Conservation (phyloP, 2,329 filamentous ascomycete species). For the Ustilaginoidea virens region DNA sequence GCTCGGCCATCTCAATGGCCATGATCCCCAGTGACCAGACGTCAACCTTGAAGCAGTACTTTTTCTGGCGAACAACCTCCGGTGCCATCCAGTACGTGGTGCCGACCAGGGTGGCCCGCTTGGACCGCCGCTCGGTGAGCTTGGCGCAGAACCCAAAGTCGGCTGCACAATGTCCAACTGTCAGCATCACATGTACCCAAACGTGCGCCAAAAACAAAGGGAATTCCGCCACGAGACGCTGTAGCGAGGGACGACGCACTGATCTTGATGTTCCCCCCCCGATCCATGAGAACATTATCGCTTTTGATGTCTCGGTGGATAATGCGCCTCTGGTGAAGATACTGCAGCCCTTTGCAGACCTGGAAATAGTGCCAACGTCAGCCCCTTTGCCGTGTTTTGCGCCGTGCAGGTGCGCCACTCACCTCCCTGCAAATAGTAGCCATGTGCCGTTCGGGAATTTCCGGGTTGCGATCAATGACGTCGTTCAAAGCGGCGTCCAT, state of each 20-base stretch:
- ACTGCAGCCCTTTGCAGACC: conserved; percentile 90
- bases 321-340: conserved; percentile 89
- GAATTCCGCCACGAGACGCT: no score
- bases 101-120: conserved; percentile 97
- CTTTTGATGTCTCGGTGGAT: conserved; percentile 99
- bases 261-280: conserved; percentile 92
- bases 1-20: conserved; percentile 99
- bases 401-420: conserved; percentile 15
- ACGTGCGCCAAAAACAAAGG: neutral
- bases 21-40: conserved; percentile 99
- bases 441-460: conserved; percentile 92
- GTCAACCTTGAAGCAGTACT: conserved; percentile 95
- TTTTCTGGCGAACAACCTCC: conserved; percentile 98
- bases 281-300: conserved; percentile 92
- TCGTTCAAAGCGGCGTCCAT: conserved; percentile 98
- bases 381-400: no score
- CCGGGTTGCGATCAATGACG: conserved; percentile 94
- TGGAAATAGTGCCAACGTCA: conserved; percentile 20
- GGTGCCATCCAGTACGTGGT: conserved; percentile 99
- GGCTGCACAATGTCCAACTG: conserved; percentile 41
- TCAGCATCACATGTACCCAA: conserved; percentile 2
- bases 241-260: no score
- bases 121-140: conserved; percentile 89
- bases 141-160: conserved; percentile 99
- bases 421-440: conserved; percentile 95